Evolutionary conservation across 108 stramenopile genomes (phyloP), one percentile per base, ranked within the genome.

Genomic region (Pseudonitzschia multiseries): DNA sequence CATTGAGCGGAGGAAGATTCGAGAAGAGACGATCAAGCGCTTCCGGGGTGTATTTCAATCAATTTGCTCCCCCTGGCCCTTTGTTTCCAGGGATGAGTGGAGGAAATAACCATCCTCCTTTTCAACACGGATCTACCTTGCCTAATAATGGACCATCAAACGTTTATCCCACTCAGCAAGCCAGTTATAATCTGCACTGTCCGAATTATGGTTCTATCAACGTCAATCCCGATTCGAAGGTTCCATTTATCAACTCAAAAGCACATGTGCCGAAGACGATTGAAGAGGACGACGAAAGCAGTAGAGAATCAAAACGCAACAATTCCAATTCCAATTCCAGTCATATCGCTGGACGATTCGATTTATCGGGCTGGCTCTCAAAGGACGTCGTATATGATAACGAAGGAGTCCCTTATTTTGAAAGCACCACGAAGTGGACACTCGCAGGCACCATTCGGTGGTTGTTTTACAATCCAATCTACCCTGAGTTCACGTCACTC

Each of bases 401-500:
- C 24, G 62, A 73, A 24, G 78, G 78, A 18, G 65, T 32, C 13
- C 72, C 71, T 20, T 74, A 71, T 59, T 74, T 74, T 62, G 80
- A 81, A 29, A 72, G 73, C 26, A 57, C 59, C 21, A 8, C 24
- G 3, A 57, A 54, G 8, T 79, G 75, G 71, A 60, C 76, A 1
- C 8, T 73, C 17, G 68, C 77, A 26, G 71, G 72, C 0, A 36
- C 75, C 14, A 57, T 82, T 63, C 78, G 85, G 12, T 53, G 66
- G 27, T 43, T 76, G 17, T 73, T 87, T 40, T 84, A 78, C 77
- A 76, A 87, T 77, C 83, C 83, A 24, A 13, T 71, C 5, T 66
- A 72, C 44, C 86, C 86, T 6, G 86, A 87, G 65, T 87, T 87
- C 65, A 79, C 83, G 12, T 80, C 83, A 6, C n/a, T 81, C 21